A percentile compares a stretch with the other conserved stretches of the same genome.
These are phyloP conservation scores for Typha latifolia DNA, from an alignment of 176 grass and related monocot species.

Conservation along the genomic window DNA sequence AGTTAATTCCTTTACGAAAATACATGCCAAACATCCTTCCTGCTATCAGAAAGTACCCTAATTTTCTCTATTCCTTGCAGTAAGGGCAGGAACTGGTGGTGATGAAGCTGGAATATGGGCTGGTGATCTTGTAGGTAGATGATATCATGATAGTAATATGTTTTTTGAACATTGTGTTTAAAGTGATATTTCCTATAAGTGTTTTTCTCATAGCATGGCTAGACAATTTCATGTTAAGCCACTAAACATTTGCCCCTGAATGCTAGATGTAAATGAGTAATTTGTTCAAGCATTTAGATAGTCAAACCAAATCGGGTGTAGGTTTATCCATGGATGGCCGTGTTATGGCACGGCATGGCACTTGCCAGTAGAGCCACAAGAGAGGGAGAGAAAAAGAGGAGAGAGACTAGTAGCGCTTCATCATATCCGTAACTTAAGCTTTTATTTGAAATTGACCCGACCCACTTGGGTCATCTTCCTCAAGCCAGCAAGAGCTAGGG, in stretches of 20 bases:
- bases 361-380: no score
- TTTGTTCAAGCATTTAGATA: no score
- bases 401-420: no score
- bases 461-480: no score
- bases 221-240: not conserved
- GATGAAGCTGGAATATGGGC: constrained; percentile 97
- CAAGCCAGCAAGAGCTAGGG: no score
- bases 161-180: constrained; percentile 5
- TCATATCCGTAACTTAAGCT: no score
- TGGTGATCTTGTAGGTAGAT: constrained; percentile 99
- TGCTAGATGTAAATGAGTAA: no score
- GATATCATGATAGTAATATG: constrained; percentile 10
- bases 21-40: not conserved
- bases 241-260: not conserved
- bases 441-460: no score
- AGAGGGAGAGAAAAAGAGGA: no score
- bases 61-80: constrained; percentile 46
- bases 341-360: no score
- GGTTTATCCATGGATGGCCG: no score
- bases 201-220: not conserved
- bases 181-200: not conserved
- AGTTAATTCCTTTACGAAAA: not conserved
- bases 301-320: no score
- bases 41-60: constrained; percentile 11
- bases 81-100: constrained; percentile 90